Evolutionary conservation across 768 basidiomycete species (phyloP).

Genomic region (Tylopilus subfusipes): DNA sequence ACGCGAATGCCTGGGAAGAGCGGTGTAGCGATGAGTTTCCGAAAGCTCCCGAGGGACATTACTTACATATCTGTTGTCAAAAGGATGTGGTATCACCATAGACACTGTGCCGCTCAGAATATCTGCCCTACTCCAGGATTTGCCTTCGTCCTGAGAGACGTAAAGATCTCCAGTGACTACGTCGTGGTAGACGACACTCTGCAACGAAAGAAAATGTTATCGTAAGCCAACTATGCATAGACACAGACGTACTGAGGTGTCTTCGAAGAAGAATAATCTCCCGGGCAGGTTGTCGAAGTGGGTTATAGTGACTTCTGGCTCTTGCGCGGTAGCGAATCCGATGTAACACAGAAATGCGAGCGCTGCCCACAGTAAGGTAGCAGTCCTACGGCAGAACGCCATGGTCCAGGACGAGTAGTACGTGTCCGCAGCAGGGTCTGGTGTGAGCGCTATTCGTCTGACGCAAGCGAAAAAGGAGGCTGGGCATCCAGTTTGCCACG

Average conservation of each 20-base stretch:
- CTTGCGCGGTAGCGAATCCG: constrained; percentile 34
- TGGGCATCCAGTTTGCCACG: constrained; percentile 16
- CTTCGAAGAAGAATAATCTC: constrained; percentile 88
- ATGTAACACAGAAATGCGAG: constrained; percentile 22
- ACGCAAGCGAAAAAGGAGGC: background rate
- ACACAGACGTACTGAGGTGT: constrained; percentile 67
- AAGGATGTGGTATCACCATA: constrained; percentile 85
- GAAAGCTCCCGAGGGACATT: background rate
- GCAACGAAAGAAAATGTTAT: background rate
- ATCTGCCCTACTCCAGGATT: constrained; percentile 50
- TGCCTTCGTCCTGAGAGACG: constrained; percentile 87
- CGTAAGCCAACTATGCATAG: background rate
- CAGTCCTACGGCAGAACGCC: constrained; percentile 28
- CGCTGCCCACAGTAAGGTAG: constrained; percentile 25
- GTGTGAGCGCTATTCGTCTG: background rate
- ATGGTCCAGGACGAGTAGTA: constrained; percentile 22
- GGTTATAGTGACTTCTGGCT: constrained; percentile 47
- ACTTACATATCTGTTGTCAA: constrained; percentile 70
- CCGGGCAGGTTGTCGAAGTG: constrained; percentile 72
- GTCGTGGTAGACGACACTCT: constrained; percentile 84
- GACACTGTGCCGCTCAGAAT: constrained; percentile 56
- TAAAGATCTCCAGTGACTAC: constrained; percentile 60
- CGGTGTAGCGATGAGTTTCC: background rate
- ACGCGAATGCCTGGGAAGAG: constrained; percentile 70
- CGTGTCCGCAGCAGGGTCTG: constrained; percentile 12